Conservation (phyloP, 2,329 filamentous ascomycete species). For the Orbilia oligospora region DNA sequence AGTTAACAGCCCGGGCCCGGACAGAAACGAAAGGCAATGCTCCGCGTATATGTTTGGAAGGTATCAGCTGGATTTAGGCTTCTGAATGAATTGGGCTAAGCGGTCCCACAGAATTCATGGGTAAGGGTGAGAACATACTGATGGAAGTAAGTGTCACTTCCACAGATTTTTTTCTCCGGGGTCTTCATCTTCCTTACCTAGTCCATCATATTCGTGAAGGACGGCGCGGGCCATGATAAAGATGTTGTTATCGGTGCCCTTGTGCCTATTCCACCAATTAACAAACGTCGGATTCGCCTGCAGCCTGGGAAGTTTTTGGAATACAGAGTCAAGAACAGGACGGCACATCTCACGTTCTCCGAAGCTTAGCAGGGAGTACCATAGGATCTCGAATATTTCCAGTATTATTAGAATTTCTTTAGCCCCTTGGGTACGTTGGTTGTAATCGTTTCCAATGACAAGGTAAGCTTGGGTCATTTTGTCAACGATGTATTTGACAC, state of each 20-base stretch:
- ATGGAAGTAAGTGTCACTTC: background rate
- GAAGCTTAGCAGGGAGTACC: slow-evolving; percentile 8
- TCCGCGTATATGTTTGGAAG: too few relatives aligned
- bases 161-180: background rate
- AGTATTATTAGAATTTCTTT: slow-evolving; percentile 23
- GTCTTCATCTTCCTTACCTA: background rate
- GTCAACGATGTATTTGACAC: slow-evolving; percentile 14
- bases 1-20: too few relatives aligned
- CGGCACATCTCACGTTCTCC: slow-evolving; percentile 10
- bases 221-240: slow-evolving; percentile 4
- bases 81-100: too few relatives aligned
- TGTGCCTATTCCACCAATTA: slow-evolving; percentile 18
- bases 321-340: slow-evolving; percentile 1
- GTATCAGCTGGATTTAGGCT: too few relatives aligned
- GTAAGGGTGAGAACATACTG: background rate
- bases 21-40: too few relatives aligned
- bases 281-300: slow-evolving; percentile 17
- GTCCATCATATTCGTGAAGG: background rate
- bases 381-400: slow-evolving; percentile 21
- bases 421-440: slow-evolving; percentile 14
- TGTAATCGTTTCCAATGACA: slow-evolving; percentile 7
- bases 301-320: slow-evolving; percentile 8
- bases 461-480: slow-evolving; percentile 15
- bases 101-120: too few relatives aligned
- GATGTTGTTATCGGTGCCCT: slow-evolving; percentile 10